Evolutionary conservation across 1,284 basidiomycete genomes (phyloP).

Genomic region (Leucoagaricus sp.): DNA sequence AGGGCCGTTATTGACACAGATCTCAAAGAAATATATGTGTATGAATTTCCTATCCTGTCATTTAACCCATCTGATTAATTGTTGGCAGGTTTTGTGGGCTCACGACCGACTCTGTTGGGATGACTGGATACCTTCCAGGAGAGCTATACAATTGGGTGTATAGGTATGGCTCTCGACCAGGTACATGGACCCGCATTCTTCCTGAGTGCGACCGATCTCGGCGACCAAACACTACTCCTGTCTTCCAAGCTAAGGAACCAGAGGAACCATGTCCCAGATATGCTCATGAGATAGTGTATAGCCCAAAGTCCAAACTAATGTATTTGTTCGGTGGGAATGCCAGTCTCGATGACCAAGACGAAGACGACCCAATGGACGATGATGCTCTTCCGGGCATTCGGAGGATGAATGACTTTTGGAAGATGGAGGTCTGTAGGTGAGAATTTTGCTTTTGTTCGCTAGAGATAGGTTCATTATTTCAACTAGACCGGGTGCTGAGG

Average conservation of each 20-base stretch:
- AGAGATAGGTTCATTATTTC: no score
- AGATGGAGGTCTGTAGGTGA: slow-evolving; percentile 65
- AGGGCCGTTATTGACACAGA: slow-evolving; percentile 65
- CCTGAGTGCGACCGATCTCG: slow-evolving; percentile 29
- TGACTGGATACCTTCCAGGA: slow-evolving; percentile 45
- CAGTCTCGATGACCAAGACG: slow-evolving; percentile 32
- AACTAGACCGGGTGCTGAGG: slow-evolving; percentile 54
- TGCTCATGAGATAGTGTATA: slow-evolving; percentile 77
- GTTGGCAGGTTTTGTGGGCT: slow-evolving; percentile 58
- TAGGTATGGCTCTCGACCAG: slow-evolving; percentile 56
- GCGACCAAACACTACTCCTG: slow-evolving; percentile 10
- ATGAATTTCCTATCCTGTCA: slow-evolving; percentile 27
- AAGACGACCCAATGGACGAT: slow-evolving; percentile 18
- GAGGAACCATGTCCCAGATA: slow-evolving; percentile 59
- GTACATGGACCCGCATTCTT: slow-evolving; percentile 63
- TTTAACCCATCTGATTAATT: slow-evolving; percentile 2
- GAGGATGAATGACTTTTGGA: slow-evolving; percentile 76
- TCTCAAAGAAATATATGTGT: slow-evolving; percentile 74
- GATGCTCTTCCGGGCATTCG: slow-evolving; percentile 34
- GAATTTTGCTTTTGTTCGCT: no score
- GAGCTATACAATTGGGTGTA: slow-evolving; percentile 66
- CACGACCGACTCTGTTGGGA: slow-evolving; percentile 42
- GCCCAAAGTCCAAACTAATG: slow-evolving; percentile 51
- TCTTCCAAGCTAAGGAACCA: background rate
- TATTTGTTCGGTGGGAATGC: slow-evolving; percentile 78